Base-by-base conservation (phyloP, 805 yeast genomes). In the Nakazawaea holstii region DNA sequence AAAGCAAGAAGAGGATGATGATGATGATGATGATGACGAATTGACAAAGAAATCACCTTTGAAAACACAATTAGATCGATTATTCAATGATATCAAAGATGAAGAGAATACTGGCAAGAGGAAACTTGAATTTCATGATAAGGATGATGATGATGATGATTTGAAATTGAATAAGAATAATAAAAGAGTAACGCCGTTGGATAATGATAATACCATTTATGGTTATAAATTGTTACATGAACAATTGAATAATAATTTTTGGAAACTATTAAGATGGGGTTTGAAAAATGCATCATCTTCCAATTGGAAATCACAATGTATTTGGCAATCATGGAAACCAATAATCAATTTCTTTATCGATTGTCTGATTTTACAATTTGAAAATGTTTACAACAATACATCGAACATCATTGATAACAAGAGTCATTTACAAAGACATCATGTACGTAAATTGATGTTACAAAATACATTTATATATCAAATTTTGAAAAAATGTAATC, bases 361-460 rank as follows among this genome's bases (percentile, higher is more conserved):
- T 8, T 29, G 56, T 10, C 5, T 56, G 7, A 46, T 29, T 8
- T 37, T 57, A 7, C 48, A 45, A 33, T 56, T 35, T 30, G 44
- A 9, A 14, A 26, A 14, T 42, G 46, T 27, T 43, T 39, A 39
- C 6, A 20, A 45, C 8, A 37, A 35, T 11, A 20, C 24, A 30
- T 3, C 4, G 33, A 11, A 3, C 6, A 30, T 6, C 11, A 6
- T 30, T 30, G 33, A n/a, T n/a, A n/a, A n/a, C 33, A 30, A 30
- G 33, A 20, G 24, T n/a, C n/a, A n/a, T n/a, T n/a, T n/a, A n/a
- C n/a, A n/a, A n/a, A n/a, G n/a, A n/a, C n/a, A n/a, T n/a, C 24
- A 20, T 20, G 5, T 20, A 20, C 24, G 24, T 20, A 20, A 20
- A 20, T 20, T 20, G 5, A 38, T 31, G 29, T 27, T 52, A 4